phyloP scores from a whole-genome alignment of 2,329 filamentous ascomycete genomes.

The Orbilia oligospora region DNA sequence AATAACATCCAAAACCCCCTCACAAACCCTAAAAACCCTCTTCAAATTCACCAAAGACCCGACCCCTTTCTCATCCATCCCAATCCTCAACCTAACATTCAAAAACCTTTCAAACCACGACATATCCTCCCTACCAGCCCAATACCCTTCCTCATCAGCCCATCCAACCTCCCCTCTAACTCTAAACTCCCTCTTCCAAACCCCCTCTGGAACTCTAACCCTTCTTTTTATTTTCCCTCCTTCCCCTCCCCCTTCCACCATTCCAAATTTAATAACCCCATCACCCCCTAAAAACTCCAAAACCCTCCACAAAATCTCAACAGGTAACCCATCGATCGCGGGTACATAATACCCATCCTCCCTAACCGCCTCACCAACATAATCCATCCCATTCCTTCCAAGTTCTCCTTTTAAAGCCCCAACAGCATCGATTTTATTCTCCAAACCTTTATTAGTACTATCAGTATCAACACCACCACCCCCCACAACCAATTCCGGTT shows the following conservation, averaged over 20 bases:
- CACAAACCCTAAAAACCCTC: conserved; percentile 38
- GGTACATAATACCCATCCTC: conserved; percentile 23
- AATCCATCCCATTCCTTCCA: not conserved
- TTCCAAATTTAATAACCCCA: not conserved
- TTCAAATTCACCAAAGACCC: conserved; percentile 4
- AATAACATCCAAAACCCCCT: conserved; percentile 26
- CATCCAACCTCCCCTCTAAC: conserved; percentile 12
- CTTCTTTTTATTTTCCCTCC: not conserved
- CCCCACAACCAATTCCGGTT: no score
- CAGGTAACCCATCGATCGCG: not conserved
- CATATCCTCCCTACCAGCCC: not conserved
- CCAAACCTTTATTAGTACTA: no score
- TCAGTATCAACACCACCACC: not conserved
- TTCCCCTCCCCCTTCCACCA: not conserved
- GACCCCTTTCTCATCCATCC: not conserved
- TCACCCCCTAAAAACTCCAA: conserved; percentile 14
- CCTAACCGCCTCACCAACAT: not conserved
- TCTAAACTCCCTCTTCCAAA: conserved; percentile 35
- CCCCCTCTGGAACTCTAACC: conserved; percentile 31
- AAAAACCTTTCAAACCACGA: conserved; percentile 27
- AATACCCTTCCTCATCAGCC: not conserved
- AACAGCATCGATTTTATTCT: not conserved
- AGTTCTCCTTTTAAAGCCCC: not conserved
- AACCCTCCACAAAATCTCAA: not conserved
- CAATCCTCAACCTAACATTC: not conserved